These are phyloP conservation scores for Fusarium newnesense DNA, from an alignment of 2,329 filamentous ascomycete genomes.

Conservation along the genomic window DNA sequence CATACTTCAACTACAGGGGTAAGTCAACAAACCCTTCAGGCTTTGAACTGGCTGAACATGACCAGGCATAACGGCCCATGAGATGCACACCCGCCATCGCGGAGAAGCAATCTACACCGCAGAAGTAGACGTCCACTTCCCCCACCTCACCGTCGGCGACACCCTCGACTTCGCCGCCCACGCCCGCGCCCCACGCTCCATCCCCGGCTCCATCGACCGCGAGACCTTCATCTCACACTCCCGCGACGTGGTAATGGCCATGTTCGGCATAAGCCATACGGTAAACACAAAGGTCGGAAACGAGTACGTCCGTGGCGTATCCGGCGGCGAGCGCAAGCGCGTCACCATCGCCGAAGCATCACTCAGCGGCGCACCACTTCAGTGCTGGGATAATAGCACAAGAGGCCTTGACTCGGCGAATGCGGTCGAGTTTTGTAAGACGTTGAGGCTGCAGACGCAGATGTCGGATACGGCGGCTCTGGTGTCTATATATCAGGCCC, in stretches of 20 bases:
- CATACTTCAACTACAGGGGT: slow-evolving; percentile 83
- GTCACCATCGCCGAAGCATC: slow-evolving; percentile 51
- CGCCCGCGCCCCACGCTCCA: slow-evolving; percentile 69
- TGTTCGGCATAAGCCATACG: slow-evolving; percentile 76
- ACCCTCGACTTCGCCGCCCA: slow-evolving; percentile 79
- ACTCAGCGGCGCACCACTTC: slow-evolving; percentile 56
- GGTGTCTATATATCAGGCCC: slow-evolving; percentile 74
- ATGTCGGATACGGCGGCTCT: slow-evolving; percentile 66
- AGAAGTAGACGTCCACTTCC: slow-evolving; percentile 83
- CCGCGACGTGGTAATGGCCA: slow-evolving; percentile 76
- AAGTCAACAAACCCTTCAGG: not conserved
- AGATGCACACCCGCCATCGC: slow-evolving; percentile 53
- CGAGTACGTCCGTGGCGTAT: slow-evolving; percentile 71
- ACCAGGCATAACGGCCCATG: slow-evolving; percentile 33
- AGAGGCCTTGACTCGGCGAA: slow-evolving; percentile 73
- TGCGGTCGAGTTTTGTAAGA: slow-evolving; percentile 72
- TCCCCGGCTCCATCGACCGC: slow-evolving; percentile 65
- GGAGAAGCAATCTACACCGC: slow-evolving; percentile 87
- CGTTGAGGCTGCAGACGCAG: slow-evolving; percentile 68
- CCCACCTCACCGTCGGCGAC: slow-evolving; percentile 77
- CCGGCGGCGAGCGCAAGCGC: slow-evolving; percentile 62
- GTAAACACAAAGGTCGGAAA: slow-evolving; percentile 75
- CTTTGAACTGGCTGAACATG: not conserved
- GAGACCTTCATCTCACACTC: slow-evolving; percentile 66
- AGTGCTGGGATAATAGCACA: slow-evolving; percentile 79